Base-by-base conservation (phyloP, 164 flowering plant genomes). In the Akebia trifoliata region DNA sequence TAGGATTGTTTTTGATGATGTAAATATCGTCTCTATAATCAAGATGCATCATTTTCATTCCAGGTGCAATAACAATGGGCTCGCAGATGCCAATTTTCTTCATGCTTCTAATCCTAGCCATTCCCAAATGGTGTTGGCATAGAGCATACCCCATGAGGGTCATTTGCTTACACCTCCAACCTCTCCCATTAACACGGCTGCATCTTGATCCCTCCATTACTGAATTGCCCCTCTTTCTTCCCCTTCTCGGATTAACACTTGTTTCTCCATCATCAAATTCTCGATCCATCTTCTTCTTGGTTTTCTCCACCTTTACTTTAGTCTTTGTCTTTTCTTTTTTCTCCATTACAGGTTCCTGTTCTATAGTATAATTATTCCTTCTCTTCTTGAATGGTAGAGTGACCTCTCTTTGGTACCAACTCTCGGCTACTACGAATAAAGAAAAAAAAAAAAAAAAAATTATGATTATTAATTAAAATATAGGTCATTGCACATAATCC, bases 151-250 rank as follows among this genome's bases (percentile, higher is more conserved):
- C 84, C 2, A 69, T 75, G 3, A 73, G 69, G 28, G 81, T 77
- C 21, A 63, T 73, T 34, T 73, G 76, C 34, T 78, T 72, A 28
- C 84, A 80, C 50, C 84, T 60, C 84, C 84, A 80, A 30, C 84
- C 81, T 43, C 81, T 44, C 9, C 81, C 84, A 30, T 80, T 80
- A 10, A 77, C 78, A 6, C 80, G 78, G 51, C 84, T 80, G 67
- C 84, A 80, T 74, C 84, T 62, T 22, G 84, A 77, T 22, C 80
- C 80, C 43, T 77, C 81, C 78, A 69, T 65, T 4, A 62, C 20
- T 18, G 63, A 64, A 36, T 61, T 62, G 5, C 69, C 75, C 8
- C 26, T 21, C 29, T 38, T 54, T 17, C 22, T 31, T 50, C 35
- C 30, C 31, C 29, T 37, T 26, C n/a, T 54, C 7, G 2, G 22